Evolutionary conservation across 1,139 yeast genomes (phyloP).

Genomic region (Yamadazyma songkhlaensis): DNA sequence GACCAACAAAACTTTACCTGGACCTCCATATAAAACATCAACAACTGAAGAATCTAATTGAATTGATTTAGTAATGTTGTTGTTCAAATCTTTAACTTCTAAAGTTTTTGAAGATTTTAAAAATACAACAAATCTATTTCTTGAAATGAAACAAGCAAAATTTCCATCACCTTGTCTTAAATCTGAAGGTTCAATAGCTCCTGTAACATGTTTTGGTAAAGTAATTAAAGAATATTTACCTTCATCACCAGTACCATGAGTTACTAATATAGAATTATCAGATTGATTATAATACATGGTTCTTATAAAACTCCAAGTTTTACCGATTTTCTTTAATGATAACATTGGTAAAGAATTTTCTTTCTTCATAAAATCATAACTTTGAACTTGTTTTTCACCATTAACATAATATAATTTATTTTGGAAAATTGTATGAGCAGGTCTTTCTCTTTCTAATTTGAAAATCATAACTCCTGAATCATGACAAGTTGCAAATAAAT

Average conservation of each 20-base stretch:
- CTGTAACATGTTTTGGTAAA: conserved; percentile 84
- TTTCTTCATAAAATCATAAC: conserved; percentile 61
- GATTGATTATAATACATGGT: conserved; percentile 88
- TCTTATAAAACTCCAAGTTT: conserved; percentile 82
- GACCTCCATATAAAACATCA: conserved; percentile 76
- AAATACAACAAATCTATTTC: conserved; percentile 90
- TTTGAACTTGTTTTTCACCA: conserved; percentile 82
- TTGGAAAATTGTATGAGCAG: conserved; percentile 77
- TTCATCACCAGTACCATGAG: conserved; percentile 67
- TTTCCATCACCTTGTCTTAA: conserved; percentile 78
- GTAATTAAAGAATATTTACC: conserved; percentile 70
- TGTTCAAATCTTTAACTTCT: conserved; percentile 80
- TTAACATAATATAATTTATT: conserved; percentile 72
- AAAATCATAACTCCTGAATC: conserved; percentile 98
- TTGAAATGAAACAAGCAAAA: conserved; percentile 85
- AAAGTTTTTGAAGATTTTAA: conserved; percentile 61
- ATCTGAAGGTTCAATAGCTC: conserved; percentile 87
- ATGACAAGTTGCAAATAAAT: conserved; percentile 94
- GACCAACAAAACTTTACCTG: conserved; percentile 78
- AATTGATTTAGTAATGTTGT: conserved; percentile 77
- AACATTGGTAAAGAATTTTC: conserved; percentile 76
- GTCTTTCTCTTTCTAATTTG: conserved; percentile 96
- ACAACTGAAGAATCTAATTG: conserved; percentile 69
- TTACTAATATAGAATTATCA: conserved; percentile 81
- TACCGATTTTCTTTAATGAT: conserved; percentile 80